Evolutionary conservation across 2,329 filamentous ascomycete genomes (phyloP), one percentile per base, ranked within the genome.

Genomic region (Pseudogymnoascus sp.): DNA sequence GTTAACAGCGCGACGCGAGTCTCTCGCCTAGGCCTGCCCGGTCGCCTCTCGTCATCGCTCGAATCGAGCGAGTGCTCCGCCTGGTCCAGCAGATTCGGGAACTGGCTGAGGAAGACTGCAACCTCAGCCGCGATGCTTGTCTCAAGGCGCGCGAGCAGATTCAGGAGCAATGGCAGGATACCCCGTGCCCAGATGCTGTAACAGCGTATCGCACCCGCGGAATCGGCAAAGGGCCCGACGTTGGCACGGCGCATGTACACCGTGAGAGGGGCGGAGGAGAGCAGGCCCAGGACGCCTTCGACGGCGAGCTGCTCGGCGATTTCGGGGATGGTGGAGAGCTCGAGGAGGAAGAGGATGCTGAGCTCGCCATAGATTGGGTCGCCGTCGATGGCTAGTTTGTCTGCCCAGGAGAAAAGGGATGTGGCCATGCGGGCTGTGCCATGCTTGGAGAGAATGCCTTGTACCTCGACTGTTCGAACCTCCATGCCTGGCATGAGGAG

Each of bases 281-380:
- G 79, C 64, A 91, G 89, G 68, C 87, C 85, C 5, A 99, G 82
- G 12, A 96, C 80, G 33, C 90, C 92, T 69, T 96, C 91, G 41
- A 91, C 87, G 0, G 93, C 94, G 68, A 99, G 85, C 66, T 94
- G 89, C 73, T 97, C 93, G 2, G 94, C 93, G 60, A 97, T 82
- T 16, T 84, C 76, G 0, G 90, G 89, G 12, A 97, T 82, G 12
- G 85, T 87, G 1, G 92, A 96, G 11, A 99, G 82, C 67, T 96
- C 90, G 22, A 96, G 84, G 12, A 99, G 81, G 75, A 97, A 95
- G 25, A 92, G 82, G 41, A 96, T 82, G 69, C 90, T 90, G n/a
- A 97, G 83, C 72, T 97, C 92, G 66, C 92, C 94, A 73, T 97
- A 97, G 30, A 97, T 80, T 0, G 94, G 93, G 71, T 97, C 93